Evolutionary conservation across 176 grass and related monocot genomes (phyloP), one percentile per base, ranked within the genome.

Genomic region (Carex kokanica): DNA sequence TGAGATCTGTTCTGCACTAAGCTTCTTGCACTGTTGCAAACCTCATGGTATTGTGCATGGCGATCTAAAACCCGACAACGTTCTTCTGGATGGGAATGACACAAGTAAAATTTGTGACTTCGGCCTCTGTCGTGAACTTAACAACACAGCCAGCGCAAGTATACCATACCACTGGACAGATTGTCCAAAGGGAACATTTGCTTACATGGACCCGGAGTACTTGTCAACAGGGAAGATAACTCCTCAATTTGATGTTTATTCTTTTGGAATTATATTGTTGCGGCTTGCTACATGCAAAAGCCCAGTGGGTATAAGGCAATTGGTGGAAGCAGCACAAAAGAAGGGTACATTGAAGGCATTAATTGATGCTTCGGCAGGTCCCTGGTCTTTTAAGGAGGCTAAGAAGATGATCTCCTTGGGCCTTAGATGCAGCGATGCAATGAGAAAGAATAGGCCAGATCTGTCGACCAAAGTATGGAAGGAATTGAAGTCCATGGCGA

Each of bases 1-100:
- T 8, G 94, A 97, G 64, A 87, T 97, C 36, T 93, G 94, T 41
- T 93, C 87, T 3, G 91, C 89, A 2, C 40, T 97, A 84, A 84
- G 67, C 43, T 97, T 97, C 91, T 74, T 97, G 29, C 91, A 97
- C 77, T 90, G 68, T 0, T 73, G 82, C 81, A 11, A 87, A 55
- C 65, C 56, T 49, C 54, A 2, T 8, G 55, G 55, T 18, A 89
- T 89, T 5, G 89, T 88, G 29, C 91, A 97, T 47, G 94, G 91
- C 8, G 82, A 97, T 64, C 53, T 91, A 10, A 97, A 91, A 54
- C 84, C 86, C 13, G 66, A 8, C 1, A 93, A 97, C 60, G 87
- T 97, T 38, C 84, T 97, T 65, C 72, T 97, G 8, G 45, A 49
- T 49, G 8, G 0, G 2, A 49, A 49, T 0, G 0, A 49, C 9